Conservation (phyloP, 2,329 filamentous ascomycete species). For the Epichloe sp. region DNA sequence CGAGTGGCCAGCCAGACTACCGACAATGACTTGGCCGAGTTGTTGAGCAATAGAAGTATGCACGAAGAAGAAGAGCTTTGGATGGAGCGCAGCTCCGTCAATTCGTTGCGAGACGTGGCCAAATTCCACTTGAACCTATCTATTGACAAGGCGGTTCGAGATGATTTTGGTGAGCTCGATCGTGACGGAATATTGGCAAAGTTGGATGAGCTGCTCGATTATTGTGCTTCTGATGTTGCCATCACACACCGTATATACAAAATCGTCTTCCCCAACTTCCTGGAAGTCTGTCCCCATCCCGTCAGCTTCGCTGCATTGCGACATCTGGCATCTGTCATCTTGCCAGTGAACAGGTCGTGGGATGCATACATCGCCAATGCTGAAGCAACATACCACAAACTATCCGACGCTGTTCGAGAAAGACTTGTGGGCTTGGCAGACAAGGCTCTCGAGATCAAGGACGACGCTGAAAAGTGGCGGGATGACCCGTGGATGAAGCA, state of each 20-base stretch:
- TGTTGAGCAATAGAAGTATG: constrained; percentile 55
- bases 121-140: constrained; percentile 88
- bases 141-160: constrained; percentile 78
- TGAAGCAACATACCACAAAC: constrained; percentile 67
- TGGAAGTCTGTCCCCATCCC: constrained; percentile 84
- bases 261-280: constrained; percentile 81
- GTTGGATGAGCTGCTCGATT: constrained; percentile 74
- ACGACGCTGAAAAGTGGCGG: constrained; percentile 52
- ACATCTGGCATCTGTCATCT: constrained; percentile 84
- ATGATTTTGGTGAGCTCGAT: constrained; percentile 76
- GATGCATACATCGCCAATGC: constrained; percentile 70
- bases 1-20: constrained; percentile 60
- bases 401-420: constrained; percentile 66
- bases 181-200: constrained; percentile 55
- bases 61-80: constrained; percentile 91
- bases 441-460: constrained; percentile 63
- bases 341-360: constrained; percentile 85
- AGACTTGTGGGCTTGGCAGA: constrained; percentile 62
- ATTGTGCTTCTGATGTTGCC: constrained; percentile 87
- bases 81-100: constrained; percentile 89
- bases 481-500: constrained; percentile 86
- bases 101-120: constrained; percentile 88
- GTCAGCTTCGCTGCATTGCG: constrained; percentile 92
- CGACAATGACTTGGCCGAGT: constrained; percentile 54
- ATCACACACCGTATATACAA: constrained; percentile 92